phyloP scores from a whole-genome alignment of 1,139 yeast genomes.

The Suhomyces choctaworum region DNA sequence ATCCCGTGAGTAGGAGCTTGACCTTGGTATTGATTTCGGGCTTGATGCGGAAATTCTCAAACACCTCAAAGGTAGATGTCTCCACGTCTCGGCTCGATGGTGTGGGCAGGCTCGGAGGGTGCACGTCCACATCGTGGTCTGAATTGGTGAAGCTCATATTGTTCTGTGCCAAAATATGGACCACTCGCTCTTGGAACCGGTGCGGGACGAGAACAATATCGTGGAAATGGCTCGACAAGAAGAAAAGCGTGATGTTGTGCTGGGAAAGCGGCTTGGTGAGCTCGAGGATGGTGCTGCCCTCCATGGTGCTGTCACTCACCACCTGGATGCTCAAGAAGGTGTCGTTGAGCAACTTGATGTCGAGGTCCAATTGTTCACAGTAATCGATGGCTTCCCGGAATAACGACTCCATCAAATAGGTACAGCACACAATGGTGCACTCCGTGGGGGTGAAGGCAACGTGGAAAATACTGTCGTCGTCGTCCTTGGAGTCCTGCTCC shows the following conservation, averaged over 20 bases:
- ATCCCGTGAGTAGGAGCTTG: slow-evolving; percentile 59
- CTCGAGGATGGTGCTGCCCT: slow-evolving; percentile 54
- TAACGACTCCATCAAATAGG: slow-evolving; percentile 33
- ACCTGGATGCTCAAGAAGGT: slow-evolving; percentile 57
- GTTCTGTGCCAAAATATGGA: slow-evolving; percentile 42
- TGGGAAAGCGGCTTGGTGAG: slow-evolving; percentile 61
- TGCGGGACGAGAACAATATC: slow-evolving; percentile 66
- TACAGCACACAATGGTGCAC: slow-evolving; percentile 55
- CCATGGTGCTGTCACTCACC: slow-evolving; percentile 61
- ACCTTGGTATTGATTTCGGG: slow-evolving; percentile 46
- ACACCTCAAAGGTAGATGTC: slow-evolving; percentile 40
- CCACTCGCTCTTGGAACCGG: slow-evolving; percentile 43
- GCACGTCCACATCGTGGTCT: not conserved
- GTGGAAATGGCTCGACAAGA: slow-evolving; percentile 64
- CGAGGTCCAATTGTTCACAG: slow-evolving; percentile 28
- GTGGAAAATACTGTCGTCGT: slow-evolving; percentile 44
- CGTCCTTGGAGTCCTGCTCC: slow-evolving; percentile 23
- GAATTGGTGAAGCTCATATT: slow-evolving; percentile 44
- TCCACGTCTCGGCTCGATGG: slow-evolving; percentile 20
- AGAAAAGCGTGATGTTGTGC: slow-evolving; percentile 60
- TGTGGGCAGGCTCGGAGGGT: not conserved
- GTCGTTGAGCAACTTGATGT: slow-evolving; percentile 45
- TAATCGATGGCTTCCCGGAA: slow-evolving; percentile 39
- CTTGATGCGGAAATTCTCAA: slow-evolving; percentile 39
- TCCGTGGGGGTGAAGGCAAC: slow-evolving; percentile 58